A percentile compares a stretch with the other conserved stretches of the same genome.
Conservation (phyloP, 805 yeast species). For the Saccharomyces mikatae region DNA sequence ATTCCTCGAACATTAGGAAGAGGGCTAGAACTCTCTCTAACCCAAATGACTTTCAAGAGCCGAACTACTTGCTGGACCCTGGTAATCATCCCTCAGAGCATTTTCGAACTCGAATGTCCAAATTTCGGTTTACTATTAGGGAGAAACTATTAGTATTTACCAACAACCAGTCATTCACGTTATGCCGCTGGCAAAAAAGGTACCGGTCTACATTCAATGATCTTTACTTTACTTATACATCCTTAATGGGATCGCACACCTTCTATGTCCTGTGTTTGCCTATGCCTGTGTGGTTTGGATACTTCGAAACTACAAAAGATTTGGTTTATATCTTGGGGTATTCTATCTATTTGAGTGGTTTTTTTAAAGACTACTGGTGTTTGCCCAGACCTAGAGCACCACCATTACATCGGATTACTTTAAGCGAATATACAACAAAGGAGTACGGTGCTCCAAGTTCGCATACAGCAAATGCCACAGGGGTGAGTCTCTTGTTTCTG, state of each 20-base stretch:
- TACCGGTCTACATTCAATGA: constrained; percentile 50
- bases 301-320: constrained; percentile 49
- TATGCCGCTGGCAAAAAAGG: constrained; percentile 48
- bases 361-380: constrained; percentile 75
- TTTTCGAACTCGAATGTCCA: constrained; percentile 50
- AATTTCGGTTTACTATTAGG: constrained; percentile 48
- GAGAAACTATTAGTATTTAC: constrained; percentile 46
- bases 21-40: constrained; percentile 7
- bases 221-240: constrained; percentile 75
- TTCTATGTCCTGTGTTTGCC: constrained; percentile 89
- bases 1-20: neutral
- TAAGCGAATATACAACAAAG: constrained; percentile 82
- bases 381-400: constrained; percentile 91
- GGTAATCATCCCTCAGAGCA: constrained; percentile 64
- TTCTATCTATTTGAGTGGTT: constrained; percentile 61
- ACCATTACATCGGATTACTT: constrained; percentile 80
- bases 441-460: constrained; percentile 95
- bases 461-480: constrained; percentile 91
- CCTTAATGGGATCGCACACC: constrained; percentile 86
- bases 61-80: constrained; percentile 43
- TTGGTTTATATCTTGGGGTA: constrained; percentile 56
- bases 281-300: constrained; percentile 75
- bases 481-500: constrained; percentile 52
- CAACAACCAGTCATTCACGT: constrained; percentile 52
- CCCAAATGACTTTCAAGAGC: constrained; percentile 16